Evolutionary conservation across 768 basidiomycete species (phyloP).

Genomic region (Pleurotus citrinopileatus): DNA sequence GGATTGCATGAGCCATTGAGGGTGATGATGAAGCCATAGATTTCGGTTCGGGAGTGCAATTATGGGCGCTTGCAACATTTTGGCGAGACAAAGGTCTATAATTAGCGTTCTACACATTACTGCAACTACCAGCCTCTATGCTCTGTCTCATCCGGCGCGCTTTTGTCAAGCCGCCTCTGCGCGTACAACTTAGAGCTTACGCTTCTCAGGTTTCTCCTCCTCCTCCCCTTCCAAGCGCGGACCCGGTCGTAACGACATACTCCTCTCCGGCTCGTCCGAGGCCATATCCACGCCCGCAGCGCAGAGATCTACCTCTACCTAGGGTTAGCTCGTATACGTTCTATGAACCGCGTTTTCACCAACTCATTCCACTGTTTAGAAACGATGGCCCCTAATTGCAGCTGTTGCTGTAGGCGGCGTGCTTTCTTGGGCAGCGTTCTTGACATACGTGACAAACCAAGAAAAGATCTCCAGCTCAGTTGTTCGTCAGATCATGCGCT

Average conservation of each 20-base stretch:
- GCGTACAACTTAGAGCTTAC: background rate
- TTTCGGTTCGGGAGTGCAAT: background rate
- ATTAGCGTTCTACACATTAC: background rate
- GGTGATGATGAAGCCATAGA: background rate
- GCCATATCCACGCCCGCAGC: background rate
- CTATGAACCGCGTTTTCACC: background rate
- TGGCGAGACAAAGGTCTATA: background rate
- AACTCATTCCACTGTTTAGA: slow-evolving; percentile 21
- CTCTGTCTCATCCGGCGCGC: background rate
- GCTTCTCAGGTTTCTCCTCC: background rate
- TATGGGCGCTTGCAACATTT: background rate
- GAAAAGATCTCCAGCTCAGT: slow-evolving; percentile 78
- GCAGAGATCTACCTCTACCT: background rate
- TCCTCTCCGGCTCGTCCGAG: slow-evolving; percentile 3
- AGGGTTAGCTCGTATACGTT: background rate
- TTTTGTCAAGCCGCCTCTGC: background rate
- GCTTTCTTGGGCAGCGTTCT: slow-evolving; percentile 64
- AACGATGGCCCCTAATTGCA: slow-evolving; percentile 58
- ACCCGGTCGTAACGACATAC: slow-evolving; percentile 3
- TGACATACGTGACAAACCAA: slow-evolving; percentile 70
- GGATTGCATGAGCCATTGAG: slow-evolving; percentile 16
- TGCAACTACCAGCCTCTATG: background rate
- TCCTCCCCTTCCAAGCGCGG: slow-evolving; percentile 1
- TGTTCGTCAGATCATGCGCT: slow-evolving; percentile 61
- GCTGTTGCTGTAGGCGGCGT: slow-evolving; percentile 50